These are phyloP conservation scores for Lipomyces japonicus DNA, from an alignment of 805 yeast species.

Conservation along the genomic window DNA sequence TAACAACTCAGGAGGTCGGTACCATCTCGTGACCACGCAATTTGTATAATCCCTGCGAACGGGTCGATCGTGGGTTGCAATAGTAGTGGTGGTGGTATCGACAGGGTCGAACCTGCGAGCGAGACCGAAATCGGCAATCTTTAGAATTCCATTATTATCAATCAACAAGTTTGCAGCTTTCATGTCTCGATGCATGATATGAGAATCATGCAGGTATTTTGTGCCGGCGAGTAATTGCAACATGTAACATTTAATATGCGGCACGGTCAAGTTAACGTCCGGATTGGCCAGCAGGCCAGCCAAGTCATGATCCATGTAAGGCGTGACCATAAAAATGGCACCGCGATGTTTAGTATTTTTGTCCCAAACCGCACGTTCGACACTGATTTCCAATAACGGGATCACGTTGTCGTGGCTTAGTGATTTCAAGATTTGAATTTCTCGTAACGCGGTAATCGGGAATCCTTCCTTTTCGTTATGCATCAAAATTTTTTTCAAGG, in stretches of 20 bases:
- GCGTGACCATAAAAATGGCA: constrained; percentile 78
- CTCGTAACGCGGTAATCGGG: constrained; percentile 93
- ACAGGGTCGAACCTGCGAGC: constrained; percentile 71
- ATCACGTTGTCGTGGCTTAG: constrained; percentile 68
- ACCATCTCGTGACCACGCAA: constrained; percentile 96
- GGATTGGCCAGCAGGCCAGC: constrained; percentile 87
- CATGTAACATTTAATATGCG: constrained; percentile 83
- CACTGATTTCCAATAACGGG: constrained; percentile 74
- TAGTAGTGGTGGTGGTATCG: constrained; percentile 44
- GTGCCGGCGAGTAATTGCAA: constrained; percentile 74
- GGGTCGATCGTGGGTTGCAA: constrained; percentile 46
- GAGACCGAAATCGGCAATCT: constrained; percentile 93
- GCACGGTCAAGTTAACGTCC: constrained; percentile 51
- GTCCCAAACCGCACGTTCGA: constrained; percentile 41
- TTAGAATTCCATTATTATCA: constrained; percentile 70
- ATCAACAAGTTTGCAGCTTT: constrained; percentile 90
- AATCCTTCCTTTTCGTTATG: constrained; percentile 73
- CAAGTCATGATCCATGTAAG: constrained; percentile 88
- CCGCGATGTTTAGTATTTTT: constrained; percentile 33
- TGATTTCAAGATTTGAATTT: constrained; percentile 73
- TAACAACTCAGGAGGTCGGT: constrained; percentile 90
- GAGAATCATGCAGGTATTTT: constrained; percentile 64
- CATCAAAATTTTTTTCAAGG: constrained; percentile 79
- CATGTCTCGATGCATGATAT: constrained; percentile 79
- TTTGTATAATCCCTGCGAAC: constrained; percentile 48